Conservation (phyloP, 805 yeast genomes). For the Suhomyces pyralidae region DNA sequence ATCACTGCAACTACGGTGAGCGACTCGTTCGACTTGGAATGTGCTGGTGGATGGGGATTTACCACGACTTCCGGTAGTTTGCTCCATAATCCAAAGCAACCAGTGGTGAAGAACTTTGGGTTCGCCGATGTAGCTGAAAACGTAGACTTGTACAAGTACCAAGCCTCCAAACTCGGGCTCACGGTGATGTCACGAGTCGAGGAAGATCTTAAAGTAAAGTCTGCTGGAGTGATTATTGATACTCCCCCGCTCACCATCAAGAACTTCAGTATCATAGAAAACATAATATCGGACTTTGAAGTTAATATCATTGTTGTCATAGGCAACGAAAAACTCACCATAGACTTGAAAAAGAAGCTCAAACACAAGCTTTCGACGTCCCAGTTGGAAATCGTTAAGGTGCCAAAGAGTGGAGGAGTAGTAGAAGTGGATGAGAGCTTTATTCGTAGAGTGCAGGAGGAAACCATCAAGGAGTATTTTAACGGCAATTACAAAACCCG, state of each 20-base stretch:
- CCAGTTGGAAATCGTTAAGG: constrained; percentile 50
- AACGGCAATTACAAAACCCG: constrained; percentile 69
- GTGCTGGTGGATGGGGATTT: constrained; percentile 70
- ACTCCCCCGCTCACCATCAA: constrained; percentile 62
- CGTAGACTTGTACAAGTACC: constrained; percentile 50
- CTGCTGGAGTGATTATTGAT: constrained; percentile 67
- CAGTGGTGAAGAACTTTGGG: constrained; percentile 80
- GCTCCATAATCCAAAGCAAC: constrained; percentile 80
- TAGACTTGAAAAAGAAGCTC: constrained; percentile 58
- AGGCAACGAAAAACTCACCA: constrained; percentile 69
- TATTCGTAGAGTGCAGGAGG: constrained; percentile 69
- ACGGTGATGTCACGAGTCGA: constrained; percentile 48
- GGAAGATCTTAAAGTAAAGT: constrained; percentile 43
- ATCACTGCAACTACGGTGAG: constrained; percentile 80
- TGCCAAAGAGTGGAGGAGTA: constrained; percentile 73
- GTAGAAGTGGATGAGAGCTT: constrained; percentile 70
- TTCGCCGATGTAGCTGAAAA: constrained; percentile 58
- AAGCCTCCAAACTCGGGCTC: constrained; percentile 47
- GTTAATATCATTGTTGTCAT: constrained; percentile 62
- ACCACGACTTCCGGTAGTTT: constrained; percentile 71
- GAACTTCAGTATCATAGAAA: constrained; percentile 51
- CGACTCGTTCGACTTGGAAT: constrained; percentile 74
- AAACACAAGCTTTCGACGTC: constrained; percentile 27
- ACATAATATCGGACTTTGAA: constrained; percentile 56
- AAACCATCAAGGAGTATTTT: constrained; percentile 80